Conservation (phyloP, 2,329 filamentous ascomycete species). For the Pseudogymnoascus sp. region DNA sequence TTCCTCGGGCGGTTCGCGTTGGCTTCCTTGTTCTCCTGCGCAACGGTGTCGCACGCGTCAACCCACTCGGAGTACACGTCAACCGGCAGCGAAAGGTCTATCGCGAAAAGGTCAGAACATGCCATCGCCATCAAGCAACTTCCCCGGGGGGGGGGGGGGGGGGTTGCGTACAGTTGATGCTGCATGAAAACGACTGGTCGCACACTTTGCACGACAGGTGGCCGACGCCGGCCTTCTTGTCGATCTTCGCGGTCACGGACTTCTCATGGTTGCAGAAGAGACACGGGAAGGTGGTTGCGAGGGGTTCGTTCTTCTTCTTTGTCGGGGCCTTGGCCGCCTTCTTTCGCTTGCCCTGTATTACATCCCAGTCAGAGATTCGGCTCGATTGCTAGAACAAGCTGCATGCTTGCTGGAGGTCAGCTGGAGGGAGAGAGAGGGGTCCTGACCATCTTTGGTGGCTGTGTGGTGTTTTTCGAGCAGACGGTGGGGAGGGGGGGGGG, state of each 20-base stretch:
- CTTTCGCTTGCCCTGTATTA: slow-evolving; percentile 78
- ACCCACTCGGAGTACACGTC: slow-evolving; percentile 99
- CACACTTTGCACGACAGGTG: slow-evolving; percentile 85
- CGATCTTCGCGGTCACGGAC: slow-evolving; percentile 80
- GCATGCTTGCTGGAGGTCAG: not conserved
- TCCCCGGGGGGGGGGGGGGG: not conserved
- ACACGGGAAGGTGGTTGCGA: slow-evolving; percentile 83
- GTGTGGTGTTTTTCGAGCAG: not conserved
- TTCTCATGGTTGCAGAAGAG: slow-evolving; percentile 98
- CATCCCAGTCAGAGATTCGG: not conserved
- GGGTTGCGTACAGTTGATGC: slow-evolving; percentile 64
- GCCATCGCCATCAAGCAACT: slow-evolving; percentile 2
- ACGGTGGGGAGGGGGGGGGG: not conserved
- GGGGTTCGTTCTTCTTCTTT: slow-evolving; percentile 46
- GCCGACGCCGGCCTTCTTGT: slow-evolving; percentile 85
- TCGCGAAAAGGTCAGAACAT: slow-evolving; percentile 14
- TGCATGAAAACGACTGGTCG: slow-evolving; percentile 85
- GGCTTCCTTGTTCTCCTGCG: slow-evolving; percentile 46
- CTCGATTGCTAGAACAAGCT: not conserved
- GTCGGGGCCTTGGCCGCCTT: slow-evolving; percentile 71
- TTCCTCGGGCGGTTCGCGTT: slow-evolving; percentile 9
- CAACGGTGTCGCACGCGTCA: slow-evolving; percentile 75
- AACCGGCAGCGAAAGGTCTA: slow-evolving; percentile 81
- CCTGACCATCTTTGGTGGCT: slow-evolving; percentile 6
- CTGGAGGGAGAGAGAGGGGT: slow-evolving; percentile 3